A percentile compares a stretch with the other conserved stretches of the same genome.
phyloP scores from a whole-genome alignment of 192 early-diverging fungal genomes.

The Rhizoclosmatium sp. region DNA sequence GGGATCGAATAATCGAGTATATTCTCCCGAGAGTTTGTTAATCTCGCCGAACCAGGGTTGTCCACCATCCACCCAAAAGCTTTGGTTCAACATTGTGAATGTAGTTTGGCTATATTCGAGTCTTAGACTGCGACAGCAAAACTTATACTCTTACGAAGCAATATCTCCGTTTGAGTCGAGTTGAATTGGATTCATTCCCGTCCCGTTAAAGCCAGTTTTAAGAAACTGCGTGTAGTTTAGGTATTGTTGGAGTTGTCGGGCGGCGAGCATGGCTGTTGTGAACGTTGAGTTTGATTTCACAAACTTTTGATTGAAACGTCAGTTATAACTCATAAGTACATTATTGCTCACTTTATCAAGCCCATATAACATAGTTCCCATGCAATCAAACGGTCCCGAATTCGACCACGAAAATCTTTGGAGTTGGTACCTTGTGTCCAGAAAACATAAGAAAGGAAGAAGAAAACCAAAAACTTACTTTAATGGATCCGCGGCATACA shows the following conservation, averaged over 20 bases:
- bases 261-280: background rate
- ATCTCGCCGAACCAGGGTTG: background rate
- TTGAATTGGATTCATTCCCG: background rate
- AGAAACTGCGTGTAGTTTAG: background rate
- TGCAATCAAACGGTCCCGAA: slow-evolving; percentile 6
- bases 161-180: background rate
- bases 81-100: background rate
- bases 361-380: slow-evolving; percentile 10
- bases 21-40: background rate
- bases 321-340: background rate
- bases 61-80: background rate
- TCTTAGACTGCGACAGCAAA: background rate
- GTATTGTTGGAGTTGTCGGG: background rate
- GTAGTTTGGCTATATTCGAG: slow-evolving; percentile 19
- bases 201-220: slow-evolving; percentile 5
- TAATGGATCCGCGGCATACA: background rate
- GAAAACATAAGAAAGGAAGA: too few species aligned
- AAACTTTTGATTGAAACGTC: background rate
- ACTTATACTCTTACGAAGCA: background rate
- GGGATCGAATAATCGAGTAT: too few species aligned
- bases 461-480: background rate
- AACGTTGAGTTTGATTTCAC: background rate
- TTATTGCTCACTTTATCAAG: background rate
- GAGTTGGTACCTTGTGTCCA: background rate
- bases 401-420: background rate